Percentiles rank a stretch among this genome's conserved stretches.
These are phyloP conservation scores for Penicillium sp. DNA, from an alignment of 2,329 filamentous ascomycete genomes.

Conservation along the genomic window DNA sequence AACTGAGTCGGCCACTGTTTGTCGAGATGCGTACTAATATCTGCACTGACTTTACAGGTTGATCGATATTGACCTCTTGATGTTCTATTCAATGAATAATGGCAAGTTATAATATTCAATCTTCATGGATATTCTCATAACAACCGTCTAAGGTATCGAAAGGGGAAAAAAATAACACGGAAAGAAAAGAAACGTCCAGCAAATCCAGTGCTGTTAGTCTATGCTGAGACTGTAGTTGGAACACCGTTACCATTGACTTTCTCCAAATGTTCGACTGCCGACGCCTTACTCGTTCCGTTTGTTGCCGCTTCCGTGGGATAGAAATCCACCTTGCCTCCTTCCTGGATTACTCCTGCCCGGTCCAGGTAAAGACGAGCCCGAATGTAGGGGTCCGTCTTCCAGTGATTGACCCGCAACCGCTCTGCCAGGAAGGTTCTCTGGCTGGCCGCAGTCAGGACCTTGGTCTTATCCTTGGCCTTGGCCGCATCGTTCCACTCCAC, in stretches of 20 bases:
- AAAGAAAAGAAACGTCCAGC: neutral
- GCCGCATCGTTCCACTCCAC: constrained; percentile 67
- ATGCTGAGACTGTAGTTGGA: neutral
- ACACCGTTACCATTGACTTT: neutral
- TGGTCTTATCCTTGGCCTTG: constrained; percentile 43
- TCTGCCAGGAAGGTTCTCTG: constrained; percentile 64
- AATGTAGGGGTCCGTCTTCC: constrained; percentile 83
- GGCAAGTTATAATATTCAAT: neutral
- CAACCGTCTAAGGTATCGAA: constrained; percentile 1
- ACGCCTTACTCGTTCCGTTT: constrained; percentile 6
- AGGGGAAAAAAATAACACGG: neutral
- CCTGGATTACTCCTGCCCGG: constrained; percentile 68
- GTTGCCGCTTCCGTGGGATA: constrained; percentile 51
- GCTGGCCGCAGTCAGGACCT: constrained; percentile 51
- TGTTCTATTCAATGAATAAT: neutral
- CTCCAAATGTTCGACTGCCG: neutral
- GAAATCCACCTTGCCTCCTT: constrained; percentile 67
- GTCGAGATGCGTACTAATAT: no score
- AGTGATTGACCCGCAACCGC: constrained; percentile 73
- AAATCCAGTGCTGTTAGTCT: neutral
- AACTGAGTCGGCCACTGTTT: no score
- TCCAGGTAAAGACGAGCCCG: constrained; percentile 80
- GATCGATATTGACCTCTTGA: neutral
- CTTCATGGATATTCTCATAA: constrained; percentile 2
- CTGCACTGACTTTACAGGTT: neutral